Evolutionary conservation across 768 basidiomycete genomes (phyloP), one percentile per base, ranked within the genome.

Genomic region (Russula sp.): DNA sequence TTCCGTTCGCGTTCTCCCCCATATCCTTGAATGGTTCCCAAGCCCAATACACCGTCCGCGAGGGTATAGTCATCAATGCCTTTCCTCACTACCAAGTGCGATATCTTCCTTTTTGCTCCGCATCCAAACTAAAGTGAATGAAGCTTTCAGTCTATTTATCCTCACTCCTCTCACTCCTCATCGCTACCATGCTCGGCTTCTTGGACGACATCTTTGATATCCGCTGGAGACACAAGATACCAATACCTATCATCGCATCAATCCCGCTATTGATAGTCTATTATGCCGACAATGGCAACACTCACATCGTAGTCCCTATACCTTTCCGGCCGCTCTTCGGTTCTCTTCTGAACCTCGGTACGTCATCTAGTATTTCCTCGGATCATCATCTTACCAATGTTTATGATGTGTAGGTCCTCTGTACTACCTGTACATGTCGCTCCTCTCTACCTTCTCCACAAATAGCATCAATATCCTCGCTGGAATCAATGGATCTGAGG

Each of bases 401-500:
- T 7, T 35, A 42, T 14, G 34, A 25, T 6, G 20, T 18, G 3
- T 66, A 98, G 96, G 96, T 2, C 92, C 93, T 0, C 74, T 98
- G 5, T 98, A 98, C 74, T 99, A 98, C 73, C 61, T 95, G 56
- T 99, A 98, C 77, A 98, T 99, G 91, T 84, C 93, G 5, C 75
- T 98, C 35, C 78, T 99, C 18, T 98, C 95, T 36, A 98, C 94
- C 0, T 99, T 98, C 73, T 85, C 91, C 58, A 98, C 96, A 18
- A 99, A 99, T 75, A 90, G 90, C 72, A 97, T 98, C 79, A 99
- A 99, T 74, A 98, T 99, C 67, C 85, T 98, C 18, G 97, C 97
- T 11, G 97, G 96, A 9, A 90, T 98, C 66, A 98, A 99, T 71
- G 97, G 96, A 11, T 86, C 96, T 5, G 97, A 99, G 79, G 93